Evolutionary conservation across 2,329 filamentous ascomycete genomes (phyloP).

Genomic region (Esteya vermicola): DNA sequence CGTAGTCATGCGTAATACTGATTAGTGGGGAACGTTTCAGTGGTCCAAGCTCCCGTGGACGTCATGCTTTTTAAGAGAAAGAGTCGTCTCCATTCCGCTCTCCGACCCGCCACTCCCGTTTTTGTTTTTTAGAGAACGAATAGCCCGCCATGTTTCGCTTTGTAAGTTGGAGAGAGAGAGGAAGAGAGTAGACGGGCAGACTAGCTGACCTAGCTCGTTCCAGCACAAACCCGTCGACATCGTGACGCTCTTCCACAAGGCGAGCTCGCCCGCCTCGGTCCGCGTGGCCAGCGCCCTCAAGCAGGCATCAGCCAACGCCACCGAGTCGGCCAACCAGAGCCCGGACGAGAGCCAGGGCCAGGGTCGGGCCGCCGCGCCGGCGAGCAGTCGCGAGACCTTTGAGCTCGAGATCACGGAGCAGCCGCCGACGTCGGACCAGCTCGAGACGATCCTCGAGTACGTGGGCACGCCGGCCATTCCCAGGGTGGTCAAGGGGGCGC

Average conservation of each 20-base stretch:
- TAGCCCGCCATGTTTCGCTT: conserved; percentile 1
- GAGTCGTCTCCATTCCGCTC: too few species aligned
- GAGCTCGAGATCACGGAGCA: conserved; percentile 45
- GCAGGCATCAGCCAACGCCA: conserved; percentile 57
- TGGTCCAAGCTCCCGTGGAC: too few species aligned
- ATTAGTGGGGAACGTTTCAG: too few species aligned
- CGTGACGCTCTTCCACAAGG: conserved; percentile 90
- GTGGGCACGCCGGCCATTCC: conserved; percentile 48
- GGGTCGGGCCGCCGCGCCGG: conserved; percentile 10
- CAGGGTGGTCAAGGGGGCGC: conserved; percentile 58
- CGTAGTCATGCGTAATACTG: too few species aligned
- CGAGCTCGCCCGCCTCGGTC: conserved; percentile 56
- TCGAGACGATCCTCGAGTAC: conserved; percentile 23
- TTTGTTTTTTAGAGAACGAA: too few species aligned
- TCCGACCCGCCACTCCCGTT: too few species aligned
- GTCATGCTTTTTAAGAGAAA: too few species aligned
- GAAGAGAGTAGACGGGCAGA: neutral
- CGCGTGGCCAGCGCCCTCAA: conserved; percentile 66
- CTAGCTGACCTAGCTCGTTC: neutral
- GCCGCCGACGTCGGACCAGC: conserved; percentile 44
- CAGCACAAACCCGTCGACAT: conserved; percentile 76
- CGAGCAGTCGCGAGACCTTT: conserved; percentile 49
- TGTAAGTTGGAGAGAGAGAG: neutral
- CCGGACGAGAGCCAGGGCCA: conserved; percentile 53
- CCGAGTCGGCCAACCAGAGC: conserved; percentile 55